Evolutionary conservation across 2,329 filamentous ascomycete species (phyloP).

Genomic region (Furcasterigmium sp.): DNA sequence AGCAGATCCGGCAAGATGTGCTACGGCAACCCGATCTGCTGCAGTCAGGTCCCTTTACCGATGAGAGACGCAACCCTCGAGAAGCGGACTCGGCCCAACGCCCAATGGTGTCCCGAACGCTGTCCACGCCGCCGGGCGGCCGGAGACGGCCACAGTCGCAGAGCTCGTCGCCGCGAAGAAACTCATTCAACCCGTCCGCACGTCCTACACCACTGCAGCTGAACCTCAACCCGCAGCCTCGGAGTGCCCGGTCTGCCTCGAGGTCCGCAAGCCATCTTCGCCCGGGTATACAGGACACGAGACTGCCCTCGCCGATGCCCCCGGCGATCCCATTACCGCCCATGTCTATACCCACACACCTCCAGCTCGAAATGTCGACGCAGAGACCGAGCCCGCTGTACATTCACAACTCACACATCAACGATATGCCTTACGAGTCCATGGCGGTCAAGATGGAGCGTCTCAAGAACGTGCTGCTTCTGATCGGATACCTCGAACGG

Average conservation of each 20-base stretch:
- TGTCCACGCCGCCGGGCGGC: constrained; percentile 48
- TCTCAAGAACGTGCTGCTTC: constrained; percentile 77
- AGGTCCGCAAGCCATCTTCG: constrained; percentile 8
- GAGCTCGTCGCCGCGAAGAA: constrained; percentile 34
- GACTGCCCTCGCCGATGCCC: constrained; percentile 43
- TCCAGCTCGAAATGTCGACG: constrained; percentile 60
- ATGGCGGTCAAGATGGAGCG: constrained; percentile 89
- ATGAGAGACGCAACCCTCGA: constrained; percentile 16
- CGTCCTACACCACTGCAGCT: constrained; percentile 41
- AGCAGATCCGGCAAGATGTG: constrained; percentile 19
- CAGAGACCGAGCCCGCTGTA: constrained; percentile 60
- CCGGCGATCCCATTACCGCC: constrained; percentile 57
- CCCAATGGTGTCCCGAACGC: constrained; percentile 33
- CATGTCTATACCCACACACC: constrained; percentile 60
- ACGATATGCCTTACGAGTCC: constrained; percentile 77
- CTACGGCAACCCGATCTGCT: constrained; percentile 19
- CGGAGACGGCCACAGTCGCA: constrained; percentile 28
- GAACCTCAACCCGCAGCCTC: not conserved
- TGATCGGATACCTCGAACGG: constrained; percentile 78
- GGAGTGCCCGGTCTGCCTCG: constrained; percentile 5
- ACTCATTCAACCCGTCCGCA: constrained; percentile 41
- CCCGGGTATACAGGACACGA: constrained; percentile 16
- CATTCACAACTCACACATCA: constrained; percentile 53
- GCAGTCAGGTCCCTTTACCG: constrained; percentile 17
- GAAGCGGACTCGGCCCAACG: constrained; percentile 23